Evolutionary conservation across 805 yeast genomes (phyloP).

Genomic region (Saturnispora besseyi): DNA sequence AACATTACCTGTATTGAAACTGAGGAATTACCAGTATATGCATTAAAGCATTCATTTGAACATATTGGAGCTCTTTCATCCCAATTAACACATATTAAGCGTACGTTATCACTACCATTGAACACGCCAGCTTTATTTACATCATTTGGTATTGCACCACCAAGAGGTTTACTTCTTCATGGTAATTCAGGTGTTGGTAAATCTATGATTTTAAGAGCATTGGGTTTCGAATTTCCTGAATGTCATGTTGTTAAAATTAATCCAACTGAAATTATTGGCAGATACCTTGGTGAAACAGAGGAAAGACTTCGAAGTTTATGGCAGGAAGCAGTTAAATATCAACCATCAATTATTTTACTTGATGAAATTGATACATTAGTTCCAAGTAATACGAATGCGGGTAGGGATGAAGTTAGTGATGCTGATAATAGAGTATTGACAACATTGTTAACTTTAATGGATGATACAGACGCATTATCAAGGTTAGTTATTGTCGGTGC

Average conservation of each 20-base stretch:
- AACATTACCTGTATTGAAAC: conserved; percentile 27
- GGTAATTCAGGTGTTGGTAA: conserved; percentile 99
- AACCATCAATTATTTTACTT: conserved; percentile 80
- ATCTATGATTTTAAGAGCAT: conserved; percentile 75
- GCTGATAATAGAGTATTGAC: conserved; percentile 88
- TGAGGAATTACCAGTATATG: conserved; percentile 31
- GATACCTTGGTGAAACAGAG: conserved; percentile 92
- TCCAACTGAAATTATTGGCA: conserved; percentile 88
- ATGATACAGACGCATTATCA: conserved; percentile 51
- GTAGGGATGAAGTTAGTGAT: conserved; percentile 73
- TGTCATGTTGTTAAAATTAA: conserved; percentile 82
- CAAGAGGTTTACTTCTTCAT: conserved; percentile 85
- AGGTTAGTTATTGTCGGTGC: conserved; percentile 74
- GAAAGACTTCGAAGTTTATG: conserved; percentile 72
- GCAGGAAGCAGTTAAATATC: conserved; percentile 74
- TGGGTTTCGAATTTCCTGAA: conserved; percentile 59
- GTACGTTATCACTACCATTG: conserved; percentile 73
- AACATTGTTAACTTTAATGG: conserved; percentile 74
- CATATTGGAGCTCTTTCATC: conserved; percentile 68
- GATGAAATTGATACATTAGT: conserved; percentile 93
- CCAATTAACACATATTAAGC: conserved; percentile 52
- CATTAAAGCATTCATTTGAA: conserved; percentile 32
- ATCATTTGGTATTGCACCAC: conserved; percentile 85
- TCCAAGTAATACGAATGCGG: conserved; percentile 57
- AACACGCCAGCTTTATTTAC: conserved; percentile 67